Evolutionary conservation across 2,329 filamentous ascomycete species (phyloP).

Genomic region (Penicillium carneum): DNA sequence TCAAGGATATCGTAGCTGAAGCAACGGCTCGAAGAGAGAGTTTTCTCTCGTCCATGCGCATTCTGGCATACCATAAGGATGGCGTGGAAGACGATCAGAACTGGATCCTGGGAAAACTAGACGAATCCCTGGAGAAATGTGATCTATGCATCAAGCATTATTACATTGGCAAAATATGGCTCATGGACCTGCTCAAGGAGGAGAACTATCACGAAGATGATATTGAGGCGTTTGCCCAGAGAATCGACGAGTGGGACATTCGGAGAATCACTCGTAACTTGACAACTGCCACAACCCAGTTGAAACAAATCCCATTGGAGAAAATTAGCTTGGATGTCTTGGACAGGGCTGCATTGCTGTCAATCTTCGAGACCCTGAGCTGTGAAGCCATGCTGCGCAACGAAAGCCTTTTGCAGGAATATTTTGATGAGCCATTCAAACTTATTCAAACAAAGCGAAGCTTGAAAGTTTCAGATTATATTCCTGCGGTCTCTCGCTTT

Average conservation of each 20-base stretch:
- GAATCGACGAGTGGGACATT: constrained; percentile 68
- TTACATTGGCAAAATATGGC: constrained; percentile 71
- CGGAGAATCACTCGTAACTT: constrained; percentile 68
- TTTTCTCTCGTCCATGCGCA: constrained; percentile 71
- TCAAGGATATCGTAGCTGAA: constrained; percentile 59
- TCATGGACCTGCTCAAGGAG: constrained; percentile 69
- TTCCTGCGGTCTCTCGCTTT: constrained; percentile 85
- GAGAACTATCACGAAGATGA: constrained; percentile 61
- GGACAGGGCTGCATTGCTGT: constrained; percentile 71
- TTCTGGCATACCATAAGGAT: constrained; percentile 71
- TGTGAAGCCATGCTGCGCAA: constrained; percentile 76
- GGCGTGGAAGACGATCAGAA: constrained; percentile 66
- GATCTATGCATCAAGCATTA: constrained; percentile 76
- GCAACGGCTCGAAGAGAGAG: constrained; percentile 65
- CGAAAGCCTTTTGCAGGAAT: constrained; percentile 59
- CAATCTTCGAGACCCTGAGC: constrained; percentile 87
- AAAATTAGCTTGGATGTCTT: constrained; percentile 60
- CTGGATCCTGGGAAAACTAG: constrained; percentile 66
- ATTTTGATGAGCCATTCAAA: constrained; percentile 84
- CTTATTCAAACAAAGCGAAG: constrained; percentile 78
- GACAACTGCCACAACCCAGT: constrained; percentile 62
- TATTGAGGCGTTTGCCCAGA: constrained; percentile 60
- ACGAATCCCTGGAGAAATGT: constrained; percentile 68
- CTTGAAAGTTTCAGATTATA: constrained; percentile 75
- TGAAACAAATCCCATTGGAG: constrained; percentile 59